Evolutionary conservation across 768 basidiomycete species (phyloP).

Genomic region (Suillus bovinus): DNA sequence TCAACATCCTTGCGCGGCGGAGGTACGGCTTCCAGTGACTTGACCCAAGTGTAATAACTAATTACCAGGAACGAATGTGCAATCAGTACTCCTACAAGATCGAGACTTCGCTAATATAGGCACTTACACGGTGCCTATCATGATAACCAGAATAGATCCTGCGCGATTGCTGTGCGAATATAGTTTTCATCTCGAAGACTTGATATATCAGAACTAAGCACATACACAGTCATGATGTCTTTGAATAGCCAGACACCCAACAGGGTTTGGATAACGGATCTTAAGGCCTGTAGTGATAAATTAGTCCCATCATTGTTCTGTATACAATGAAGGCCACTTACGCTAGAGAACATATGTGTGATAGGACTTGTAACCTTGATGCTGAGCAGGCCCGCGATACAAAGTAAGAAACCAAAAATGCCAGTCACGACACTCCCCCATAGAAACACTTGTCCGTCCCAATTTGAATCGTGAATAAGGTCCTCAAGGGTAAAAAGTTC

Average conservation of each 20-base stretch:
- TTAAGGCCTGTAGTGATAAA: slow-evolving; percentile 55
- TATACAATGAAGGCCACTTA: slow-evolving; percentile 37
- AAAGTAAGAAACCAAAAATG: slow-evolving; percentile 79
- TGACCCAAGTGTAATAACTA: slow-evolving; percentile 62
- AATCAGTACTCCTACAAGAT: slow-evolving; percentile 2
- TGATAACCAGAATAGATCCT: slow-evolving; percentile 64
- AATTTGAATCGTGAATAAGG: slow-evolving; percentile 40
- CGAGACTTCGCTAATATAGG: background rate
- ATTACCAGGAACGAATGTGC: slow-evolving; percentile 27
- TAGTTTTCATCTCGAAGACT: slow-evolving; percentile 10
- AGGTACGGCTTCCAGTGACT: slow-evolving; percentile 22
- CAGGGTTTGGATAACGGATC: slow-evolving; percentile 82
- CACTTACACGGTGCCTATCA: slow-evolving; percentile 64
- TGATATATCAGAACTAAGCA: slow-evolving; percentile 16
- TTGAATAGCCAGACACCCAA: slow-evolving; percentile 76
- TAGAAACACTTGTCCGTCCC: slow-evolving; percentile 55
- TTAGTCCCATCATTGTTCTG: slow-evolving; percentile 8
- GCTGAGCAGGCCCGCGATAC: slow-evolving; percentile 74
- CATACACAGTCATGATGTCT: slow-evolving; percentile 73
- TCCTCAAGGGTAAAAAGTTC: slow-evolving; percentile 46
- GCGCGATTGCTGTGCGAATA: slow-evolving; percentile 52
- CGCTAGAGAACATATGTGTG: slow-evolving; percentile 84
- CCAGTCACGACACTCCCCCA: slow-evolving; percentile 73
- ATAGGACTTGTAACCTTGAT: slow-evolving; percentile 84
- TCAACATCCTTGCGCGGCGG: slow-evolving; percentile 37